Conservation (phyloP, 2,329 filamentous ascomycete species). For the Mariannaea elegans region DNA sequence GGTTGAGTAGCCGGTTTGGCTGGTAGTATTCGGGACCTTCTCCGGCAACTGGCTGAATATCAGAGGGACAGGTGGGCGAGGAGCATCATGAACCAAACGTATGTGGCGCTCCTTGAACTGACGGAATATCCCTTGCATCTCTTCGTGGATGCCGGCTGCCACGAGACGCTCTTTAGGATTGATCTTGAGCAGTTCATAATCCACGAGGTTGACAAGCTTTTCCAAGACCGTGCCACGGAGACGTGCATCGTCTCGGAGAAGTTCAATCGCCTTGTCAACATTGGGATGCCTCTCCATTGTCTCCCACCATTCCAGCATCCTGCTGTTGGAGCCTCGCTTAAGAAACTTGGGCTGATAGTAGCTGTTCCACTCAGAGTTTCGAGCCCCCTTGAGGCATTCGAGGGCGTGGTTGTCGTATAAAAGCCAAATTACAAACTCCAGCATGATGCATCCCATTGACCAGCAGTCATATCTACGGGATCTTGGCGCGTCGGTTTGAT, state of each 20-base stretch:
- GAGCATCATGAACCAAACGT: background rate
- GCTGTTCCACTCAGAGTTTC: background rate
- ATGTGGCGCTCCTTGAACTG: slow-evolving; percentile 6
- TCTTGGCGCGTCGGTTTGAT: background rate
- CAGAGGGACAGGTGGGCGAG: background rate
- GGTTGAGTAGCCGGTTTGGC: too few relatives aligned
- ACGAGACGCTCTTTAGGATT: background rate
- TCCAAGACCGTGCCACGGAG: background rate
- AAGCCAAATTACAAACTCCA: slow-evolving; percentile 43
- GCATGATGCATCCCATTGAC: slow-evolving; percentile 42
- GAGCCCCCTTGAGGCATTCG: slow-evolving; percentile 6
- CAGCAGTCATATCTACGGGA: slow-evolving; percentile 43
- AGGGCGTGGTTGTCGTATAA: slow-evolving; percentile 31
- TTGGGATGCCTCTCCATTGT: slow-evolving; percentile 6
- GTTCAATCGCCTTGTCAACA: slow-evolving; percentile 1
- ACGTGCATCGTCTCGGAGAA: slow-evolving; percentile 4
- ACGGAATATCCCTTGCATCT: slow-evolving; percentile 8
- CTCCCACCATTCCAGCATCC: background rate
- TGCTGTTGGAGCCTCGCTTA: background rate
- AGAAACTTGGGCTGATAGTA: background rate
- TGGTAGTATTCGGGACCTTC: too few relatives aligned
- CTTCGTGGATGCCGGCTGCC: background rate
- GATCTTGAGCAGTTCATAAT: slow-evolving; percentile 5
- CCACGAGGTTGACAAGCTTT: background rate
- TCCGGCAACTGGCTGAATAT: slow-evolving; percentile 5